phyloP scores from a whole-genome alignment of 805 yeast species.

The Saccharomycopsis sp. region DNA sequence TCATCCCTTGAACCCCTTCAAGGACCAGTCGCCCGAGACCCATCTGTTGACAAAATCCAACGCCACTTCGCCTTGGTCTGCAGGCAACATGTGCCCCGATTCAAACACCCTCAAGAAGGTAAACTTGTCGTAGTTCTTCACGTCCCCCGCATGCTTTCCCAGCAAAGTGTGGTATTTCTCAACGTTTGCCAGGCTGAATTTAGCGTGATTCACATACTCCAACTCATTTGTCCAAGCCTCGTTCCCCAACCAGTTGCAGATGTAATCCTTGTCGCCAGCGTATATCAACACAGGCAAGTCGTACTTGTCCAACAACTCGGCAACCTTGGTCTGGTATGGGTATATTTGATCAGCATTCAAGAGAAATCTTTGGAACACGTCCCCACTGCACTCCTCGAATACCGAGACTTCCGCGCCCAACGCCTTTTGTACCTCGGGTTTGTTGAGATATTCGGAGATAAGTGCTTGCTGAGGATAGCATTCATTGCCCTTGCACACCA shows the following conservation, averaged over 20 bases:
- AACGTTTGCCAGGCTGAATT: slow-evolving; percentile 35
- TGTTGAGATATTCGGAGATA: slow-evolving; percentile 72
- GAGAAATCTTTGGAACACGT: slow-evolving; percentile 69
- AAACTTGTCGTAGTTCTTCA: slow-evolving; percentile 59
- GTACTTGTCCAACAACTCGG: slow-evolving; percentile 43
- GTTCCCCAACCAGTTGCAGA: slow-evolving; percentile 91
- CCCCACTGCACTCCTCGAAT: slow-evolving; percentile 69
- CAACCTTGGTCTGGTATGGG: slow-evolving; percentile 73
- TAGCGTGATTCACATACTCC: slow-evolving; percentile 50
- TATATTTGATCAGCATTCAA: slow-evolving; percentile 89
- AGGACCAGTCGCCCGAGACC: too few species aligned
- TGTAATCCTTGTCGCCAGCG: slow-evolving; percentile 89
- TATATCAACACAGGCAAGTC: slow-evolving; percentile 71
- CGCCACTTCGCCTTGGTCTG: slow-evolving; percentile 70
- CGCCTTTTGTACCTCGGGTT: slow-evolving; percentile 64
- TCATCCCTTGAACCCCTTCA: too few species aligned
- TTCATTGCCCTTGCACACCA: slow-evolving; percentile 54
- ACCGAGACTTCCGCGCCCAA: slow-evolving; percentile 75
- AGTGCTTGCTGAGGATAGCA: slow-evolving; percentile 77
- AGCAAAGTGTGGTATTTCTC: slow-evolving; percentile 30
- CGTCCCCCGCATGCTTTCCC: slow-evolving; percentile 45
- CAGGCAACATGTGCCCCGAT: slow-evolving; percentile 93
- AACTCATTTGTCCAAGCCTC: slow-evolving; percentile 69
- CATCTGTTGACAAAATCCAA: slow-evolving; percentile 66
- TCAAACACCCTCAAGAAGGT: slow-evolving; percentile 70